Evolutionary conservation across 805 yeast species (phyloP).

Genomic region (Pichia gijzeniarum): DNA sequence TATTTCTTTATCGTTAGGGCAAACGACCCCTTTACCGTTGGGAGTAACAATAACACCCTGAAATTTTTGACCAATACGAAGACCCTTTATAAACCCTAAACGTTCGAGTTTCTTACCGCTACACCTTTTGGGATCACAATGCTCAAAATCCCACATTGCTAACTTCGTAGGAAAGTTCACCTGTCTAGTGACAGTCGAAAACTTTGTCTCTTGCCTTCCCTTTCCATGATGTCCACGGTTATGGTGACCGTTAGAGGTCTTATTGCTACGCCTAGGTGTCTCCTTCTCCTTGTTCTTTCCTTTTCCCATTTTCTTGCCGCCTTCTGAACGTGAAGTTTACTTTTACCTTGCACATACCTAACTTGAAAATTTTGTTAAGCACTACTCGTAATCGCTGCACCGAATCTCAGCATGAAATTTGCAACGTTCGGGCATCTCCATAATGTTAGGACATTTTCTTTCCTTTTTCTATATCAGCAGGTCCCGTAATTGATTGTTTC

Average conservation of each 20-base stretch:
- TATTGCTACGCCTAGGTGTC: constrained; percentile 23
- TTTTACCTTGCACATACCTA: no score
- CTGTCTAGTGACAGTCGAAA: constrained; percentile 15
- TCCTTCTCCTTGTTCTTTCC: constrained; percentile 46
- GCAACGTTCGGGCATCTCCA: no score
- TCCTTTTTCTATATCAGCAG: no score
- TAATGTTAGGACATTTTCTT: no score
- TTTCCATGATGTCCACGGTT: constrained; percentile 46
- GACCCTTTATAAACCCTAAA: constrained; percentile 68
- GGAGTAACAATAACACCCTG: constrained; percentile 90
- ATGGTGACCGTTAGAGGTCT: constrained; percentile 51
- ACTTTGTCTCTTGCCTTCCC: constrained; percentile 27
- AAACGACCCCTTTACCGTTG: constrained; percentile 82
- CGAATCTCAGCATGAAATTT: no score
- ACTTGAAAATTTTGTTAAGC: neutral
- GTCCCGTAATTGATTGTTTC: no score
- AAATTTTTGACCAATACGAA: constrained; percentile 91
- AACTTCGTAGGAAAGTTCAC: constrained; percentile 68
- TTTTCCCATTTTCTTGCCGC: constrained; percentile 38
- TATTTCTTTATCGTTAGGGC: constrained; percentile 75
- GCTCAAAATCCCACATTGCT: constrained; percentile 99
- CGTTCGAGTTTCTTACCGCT: constrained; percentile 92
- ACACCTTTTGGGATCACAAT: constrained; percentile 97
- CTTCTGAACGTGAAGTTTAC: no score
- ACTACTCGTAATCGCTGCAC: no score